Base-by-base conservation (phyloP, 2,329 filamentous ascomycete species). In the Sporothrix brasiliensis region DNA sequence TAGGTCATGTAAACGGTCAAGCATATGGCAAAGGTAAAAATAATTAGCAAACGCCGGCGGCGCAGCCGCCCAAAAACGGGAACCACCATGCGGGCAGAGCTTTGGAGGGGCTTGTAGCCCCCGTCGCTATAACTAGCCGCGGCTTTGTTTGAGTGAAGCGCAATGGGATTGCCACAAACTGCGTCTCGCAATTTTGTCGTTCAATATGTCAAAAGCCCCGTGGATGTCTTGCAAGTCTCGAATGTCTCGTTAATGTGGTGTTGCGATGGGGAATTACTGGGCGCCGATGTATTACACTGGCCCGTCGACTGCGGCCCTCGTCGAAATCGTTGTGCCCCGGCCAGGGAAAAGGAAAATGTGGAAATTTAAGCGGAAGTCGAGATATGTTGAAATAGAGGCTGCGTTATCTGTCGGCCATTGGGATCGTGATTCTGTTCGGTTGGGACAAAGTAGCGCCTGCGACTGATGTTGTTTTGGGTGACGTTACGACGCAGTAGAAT, bases 21-120 rank as follows among this genome's bases (percentile, higher is more conserved):
- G 2, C 70, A 34, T 2, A 65, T 13, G 3, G 65, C 41, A 19
- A 69, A 30, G 4, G 44, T 54, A 2, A 73, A 41, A 16, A 70
- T 1, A 14, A 73, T 1, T 0, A 72, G 4, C 24, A 73, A 16
- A 21, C 72, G 72, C 13, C 71, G 73, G 24, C 73, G 72, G 47
- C 72, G 73, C 34, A 67, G 54, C 24, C 73, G 73, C 41, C 61
- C 52, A n/a, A 70, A 10, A 47, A 70, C 52, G 10, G 63, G 71
- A 10, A 69, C 24, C 53, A 70, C 47, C 54, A 71, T 72, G 10
- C 53, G 60, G 67, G 61, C 56, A 27, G 61, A n/a, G 50, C 39
- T 41, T 30, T 5, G 24, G 34, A 19, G 7, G 16, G 10, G 3
- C 4, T 7, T n/a, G 39, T 47, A 41, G 41, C 16, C 21, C 21